These are phyloP conservation scores for Fusarium azukiicola DNA, from an alignment of 2,329 filamentous ascomycete genomes.

Conservation along the genomic window DNA sequence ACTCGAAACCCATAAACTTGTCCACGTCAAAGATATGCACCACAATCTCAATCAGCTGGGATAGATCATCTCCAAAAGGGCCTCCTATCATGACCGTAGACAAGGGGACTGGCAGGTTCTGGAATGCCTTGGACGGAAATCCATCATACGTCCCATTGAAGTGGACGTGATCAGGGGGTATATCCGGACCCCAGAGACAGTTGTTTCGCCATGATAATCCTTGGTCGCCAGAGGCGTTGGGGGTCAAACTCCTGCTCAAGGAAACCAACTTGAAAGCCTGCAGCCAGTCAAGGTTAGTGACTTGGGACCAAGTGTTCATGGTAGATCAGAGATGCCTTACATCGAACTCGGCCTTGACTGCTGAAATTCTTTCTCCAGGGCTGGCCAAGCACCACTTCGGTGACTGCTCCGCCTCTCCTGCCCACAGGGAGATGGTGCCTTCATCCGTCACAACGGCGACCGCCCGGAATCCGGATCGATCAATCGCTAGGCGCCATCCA, in stretches of 20 bases:
- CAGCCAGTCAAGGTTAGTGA: background rate
- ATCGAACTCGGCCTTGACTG: conserved; percentile 33
- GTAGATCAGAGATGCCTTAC: background rate
- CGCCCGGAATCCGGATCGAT: conserved; percentile 23
- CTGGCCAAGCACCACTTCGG: conserved; percentile 28
- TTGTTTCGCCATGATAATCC: conserved; percentile 15
- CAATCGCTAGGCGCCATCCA: conserved; percentile 31
- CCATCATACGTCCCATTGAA: background rate
- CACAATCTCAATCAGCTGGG: conserved; percentile 7
- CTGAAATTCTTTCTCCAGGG: conserved; percentile 3
- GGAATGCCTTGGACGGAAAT: background rate
- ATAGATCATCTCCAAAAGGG: background rate
- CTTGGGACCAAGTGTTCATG: no score
- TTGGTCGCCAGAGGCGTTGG: background rate
- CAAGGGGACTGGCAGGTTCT: background rate
- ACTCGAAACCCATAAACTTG: background rate
- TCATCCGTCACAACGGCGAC: conserved; percentile 22
- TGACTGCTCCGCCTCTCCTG: conserved; percentile 5
- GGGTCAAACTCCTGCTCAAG: background rate
- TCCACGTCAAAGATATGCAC: background rate
- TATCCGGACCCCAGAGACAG: conserved; percentile 8
- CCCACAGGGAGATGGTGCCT: conserved; percentile 24
- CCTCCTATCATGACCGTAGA: conserved; percentile 6
- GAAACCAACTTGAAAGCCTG: conserved; percentile 16
- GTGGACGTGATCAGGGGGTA: conserved; percentile 1